Percentiles rank a stretch among this genome's conserved stretches.
Evolutionary conservation across 345 rosid species (phyloP).

Genomic region (Anacardium occidentale): DNA sequence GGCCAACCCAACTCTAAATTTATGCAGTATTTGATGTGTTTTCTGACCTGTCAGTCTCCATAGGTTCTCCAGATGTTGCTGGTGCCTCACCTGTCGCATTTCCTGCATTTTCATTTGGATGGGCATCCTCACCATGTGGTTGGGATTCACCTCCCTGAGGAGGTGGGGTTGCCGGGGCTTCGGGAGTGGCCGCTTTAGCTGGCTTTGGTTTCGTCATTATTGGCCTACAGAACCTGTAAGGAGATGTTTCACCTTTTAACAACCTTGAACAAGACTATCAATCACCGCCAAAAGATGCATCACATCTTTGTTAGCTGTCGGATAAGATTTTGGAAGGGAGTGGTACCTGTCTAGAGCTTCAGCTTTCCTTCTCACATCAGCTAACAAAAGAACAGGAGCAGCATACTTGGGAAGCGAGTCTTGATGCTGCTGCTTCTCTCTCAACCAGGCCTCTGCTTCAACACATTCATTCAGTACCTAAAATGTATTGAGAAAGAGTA

Average conservation of each 20-base stretch:
- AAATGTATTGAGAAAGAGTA: not conserved
- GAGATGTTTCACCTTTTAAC: not conserved
- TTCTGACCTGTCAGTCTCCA: constrained; percentile 72
- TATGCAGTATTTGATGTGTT: not conserved
- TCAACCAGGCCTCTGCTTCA: constrained; percentile 85
- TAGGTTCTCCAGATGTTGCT: constrained; percentile 54
- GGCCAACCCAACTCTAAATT: not conserved
- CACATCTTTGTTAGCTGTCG: too few relatives aligned
- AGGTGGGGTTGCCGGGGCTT: constrained; percentile 50
- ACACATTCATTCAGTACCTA: constrained; percentile 86
- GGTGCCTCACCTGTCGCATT: constrained; percentile 39
- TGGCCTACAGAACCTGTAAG: constrained; percentile 72
- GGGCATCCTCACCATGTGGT: constrained; percentile 28
- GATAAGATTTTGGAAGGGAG: too few relatives aligned
- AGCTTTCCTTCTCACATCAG: constrained; percentile 73
- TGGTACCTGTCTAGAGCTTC: constrained; percentile 77
- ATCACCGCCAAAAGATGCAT: not conserved
- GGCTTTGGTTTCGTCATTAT: constrained; percentile 91
- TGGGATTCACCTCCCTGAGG: constrained; percentile 47
- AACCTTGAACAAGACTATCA: not conserved
- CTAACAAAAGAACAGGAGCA: constrained; percentile 67
- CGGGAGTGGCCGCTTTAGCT: constrained; percentile 65
- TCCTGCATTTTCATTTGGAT: constrained; percentile 23
- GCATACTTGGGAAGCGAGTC: constrained; percentile 78
- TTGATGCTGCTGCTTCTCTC: constrained; percentile 80